Conservation (phyloP, 2,329 filamentous ascomycete species). For the Beauveria asiatica region DNA sequence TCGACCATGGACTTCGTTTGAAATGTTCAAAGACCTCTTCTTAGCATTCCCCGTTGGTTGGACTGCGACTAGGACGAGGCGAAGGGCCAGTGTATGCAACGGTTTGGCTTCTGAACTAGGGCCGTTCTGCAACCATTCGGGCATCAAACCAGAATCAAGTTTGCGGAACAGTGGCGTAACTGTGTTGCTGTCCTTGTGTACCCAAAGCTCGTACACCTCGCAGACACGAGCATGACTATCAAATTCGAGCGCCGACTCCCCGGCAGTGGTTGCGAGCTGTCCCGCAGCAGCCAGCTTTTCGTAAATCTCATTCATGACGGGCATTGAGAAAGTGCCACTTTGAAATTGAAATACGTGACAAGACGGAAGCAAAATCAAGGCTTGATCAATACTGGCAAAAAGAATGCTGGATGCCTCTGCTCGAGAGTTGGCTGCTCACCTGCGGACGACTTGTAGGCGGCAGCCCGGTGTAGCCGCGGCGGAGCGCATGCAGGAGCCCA, state of each 20-base stretch:
- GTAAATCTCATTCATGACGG: slow-evolving; percentile 8
- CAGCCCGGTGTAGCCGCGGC: background rate
- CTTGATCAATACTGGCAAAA: no score
- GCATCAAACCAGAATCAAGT: background rate
- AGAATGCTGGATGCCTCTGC: no score
- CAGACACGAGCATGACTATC: background rate
- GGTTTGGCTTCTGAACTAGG: slow-evolving; percentile 7
- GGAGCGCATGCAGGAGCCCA: background rate
- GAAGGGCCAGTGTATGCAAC: background rate
- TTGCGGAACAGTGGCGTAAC: background rate
- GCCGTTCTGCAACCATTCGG: background rate
- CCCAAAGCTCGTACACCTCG: slow-evolving; percentile 5
- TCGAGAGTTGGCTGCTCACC: background rate
- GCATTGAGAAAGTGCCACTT: no score
- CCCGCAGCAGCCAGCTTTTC: slow-evolving; percentile 2
- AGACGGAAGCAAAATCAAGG: no score
- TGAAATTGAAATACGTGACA: no score
- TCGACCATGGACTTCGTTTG: slow-evolving; percentile 11
- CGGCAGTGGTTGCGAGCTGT: background rate
- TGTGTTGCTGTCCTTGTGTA: background rate
- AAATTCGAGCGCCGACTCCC: background rate
- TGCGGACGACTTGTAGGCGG: background rate
- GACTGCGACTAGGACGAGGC: background rate
- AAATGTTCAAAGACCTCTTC: slow-evolving; percentile 9
- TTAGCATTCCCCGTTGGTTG: background rate